Evolutionary conservation across 768 basidiomycete species (phyloP), one percentile per base, ranked within the genome.

Genomic region (Dacryopinax primogenitus): DNA sequence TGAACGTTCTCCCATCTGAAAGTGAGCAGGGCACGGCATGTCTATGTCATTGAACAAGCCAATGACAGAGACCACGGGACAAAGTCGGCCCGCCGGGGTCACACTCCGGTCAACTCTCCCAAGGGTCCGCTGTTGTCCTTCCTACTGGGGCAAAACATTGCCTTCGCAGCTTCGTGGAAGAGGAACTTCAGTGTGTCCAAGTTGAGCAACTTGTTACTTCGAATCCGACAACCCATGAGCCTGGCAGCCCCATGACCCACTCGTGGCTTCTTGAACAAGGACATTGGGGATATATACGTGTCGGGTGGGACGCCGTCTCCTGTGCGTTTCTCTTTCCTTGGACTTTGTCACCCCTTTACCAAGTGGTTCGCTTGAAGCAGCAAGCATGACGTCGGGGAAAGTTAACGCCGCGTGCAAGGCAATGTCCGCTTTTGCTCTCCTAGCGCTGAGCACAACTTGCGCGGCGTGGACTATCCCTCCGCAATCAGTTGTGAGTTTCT

Each of bases 401-500:
- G 3, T 58, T 30, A 58, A 30, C 51, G 7, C 3, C 4, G 51
- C 21, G 3, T 58, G 51, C 30, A 26, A 30, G 9, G 23, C 51
- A 30, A 7, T 58, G 51, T 58, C 51, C 26, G 12, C 51, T 2
- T 58, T 58, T 30, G 51, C 51, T 26, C 7, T 58, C 6, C 51
- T 58, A 6, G 51, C 51, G 26, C 21, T 58, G 51, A 58, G 51
- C 26, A 58, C 51, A 15, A 4, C 26, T 6, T 58, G 51, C 18
- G 23, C 51, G 13, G 51, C 51, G 11, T 58, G 51, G 51, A 58
- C 23, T 11, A 35, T 67, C 30, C 67, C 67, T 23, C 47, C 67
- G 15, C 66, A 68, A 23, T 66, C 66, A 21, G 67, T 68, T 28
- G 67, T 68, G 26, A 51, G 67, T 32, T 13, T 35, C 9, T 62